Conservation (phyloP, 768 basidiomycete species). For the Gyrodon lividus region DNA sequence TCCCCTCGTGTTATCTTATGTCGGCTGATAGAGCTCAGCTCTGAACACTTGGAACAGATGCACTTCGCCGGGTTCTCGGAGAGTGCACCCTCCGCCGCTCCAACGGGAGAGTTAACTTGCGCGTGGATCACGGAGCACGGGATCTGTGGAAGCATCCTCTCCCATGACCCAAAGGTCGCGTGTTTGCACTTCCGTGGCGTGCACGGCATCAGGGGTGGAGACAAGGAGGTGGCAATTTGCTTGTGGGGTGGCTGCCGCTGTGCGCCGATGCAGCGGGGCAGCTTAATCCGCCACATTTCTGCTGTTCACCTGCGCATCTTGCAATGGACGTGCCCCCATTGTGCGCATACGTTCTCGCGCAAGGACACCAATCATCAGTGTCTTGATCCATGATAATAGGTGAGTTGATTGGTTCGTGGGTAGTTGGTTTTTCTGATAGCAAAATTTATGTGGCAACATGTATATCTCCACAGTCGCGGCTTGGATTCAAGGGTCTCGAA, state of each 20-base stretch:
- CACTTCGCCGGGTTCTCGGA: neutral
- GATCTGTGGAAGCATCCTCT: conserved; percentile 6
- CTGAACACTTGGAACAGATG: neutral
- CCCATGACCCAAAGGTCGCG: neutral
- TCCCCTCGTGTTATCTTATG: neutral
- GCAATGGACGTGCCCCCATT: neutral
- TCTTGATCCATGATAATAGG: neutral
- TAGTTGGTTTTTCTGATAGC: neutral
- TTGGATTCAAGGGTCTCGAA: no score
- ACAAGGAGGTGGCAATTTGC: conserved; percentile 12
- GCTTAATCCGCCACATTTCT: conserved; percentile 17
- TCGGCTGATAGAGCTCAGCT: neutral
- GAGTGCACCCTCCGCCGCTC: neutral
- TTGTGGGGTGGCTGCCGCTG: conserved; percentile 13
- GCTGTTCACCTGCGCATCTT: conserved; percentile 13
- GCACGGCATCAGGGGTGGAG: conserved; percentile 17
- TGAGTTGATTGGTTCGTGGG: neutral
- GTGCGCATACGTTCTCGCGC: neutral
- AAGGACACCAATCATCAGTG: neutral
- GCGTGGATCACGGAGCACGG: neutral
- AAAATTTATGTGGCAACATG: no score
- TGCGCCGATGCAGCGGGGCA: conserved; percentile 19
- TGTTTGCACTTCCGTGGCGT: conserved; percentile 11
- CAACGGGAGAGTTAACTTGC: neutral
- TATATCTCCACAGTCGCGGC: no score